Evolutionary conservation across 2,329 filamentous ascomycete genomes (phyloP), one percentile per base, ranked within the genome.

Genomic region (Diaporthe vaccinii): DNA sequence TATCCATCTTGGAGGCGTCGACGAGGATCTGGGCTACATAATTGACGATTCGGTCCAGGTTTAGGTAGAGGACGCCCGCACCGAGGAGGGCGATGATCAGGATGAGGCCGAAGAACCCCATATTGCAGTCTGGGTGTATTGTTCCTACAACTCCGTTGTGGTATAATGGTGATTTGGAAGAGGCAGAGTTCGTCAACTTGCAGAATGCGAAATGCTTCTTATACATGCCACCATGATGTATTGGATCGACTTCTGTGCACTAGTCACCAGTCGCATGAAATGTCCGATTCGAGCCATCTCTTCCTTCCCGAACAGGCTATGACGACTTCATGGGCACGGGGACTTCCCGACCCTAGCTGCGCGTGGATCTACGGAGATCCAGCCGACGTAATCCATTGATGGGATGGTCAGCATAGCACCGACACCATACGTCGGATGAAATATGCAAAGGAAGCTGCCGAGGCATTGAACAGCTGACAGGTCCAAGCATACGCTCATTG

Each of bases 1-100:
- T 74, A 9, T 74, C 59, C 61, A 74, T 55, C n/a, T 74, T 74
- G 9, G 72, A 74, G 51, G 72, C 61, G 39, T 74, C 72, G 4
- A 74, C 72, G 20, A 74, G 34, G 28, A 22, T 57, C 39, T 68
- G 59, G 25, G 59, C 72, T 8, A 68, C 46, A 31, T 58, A 74
- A n/a, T 57, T 31, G 20, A 68, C 49, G 20, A 74, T 73, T 1
- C 34, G 41, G 58, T 72, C 69, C 17, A 72, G 55, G 55, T 72
- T 49, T 1, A 73, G 34, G 58, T 62, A 73, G 9, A 73, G 28
- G 14, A 17, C 14, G 2, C 65, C 65, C 7, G 65, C 65, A 9
- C 46, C 46, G 9, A 68, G 12, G 22, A 68, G 65, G 22, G 15
- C 65, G 65, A 68, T n/a, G 65, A 68, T 68, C 22, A 68, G 20